Base-by-base conservation (phyloP, 2,329 filamentous ascomycete genomes). In the Fonsecaea nubica region DNA sequence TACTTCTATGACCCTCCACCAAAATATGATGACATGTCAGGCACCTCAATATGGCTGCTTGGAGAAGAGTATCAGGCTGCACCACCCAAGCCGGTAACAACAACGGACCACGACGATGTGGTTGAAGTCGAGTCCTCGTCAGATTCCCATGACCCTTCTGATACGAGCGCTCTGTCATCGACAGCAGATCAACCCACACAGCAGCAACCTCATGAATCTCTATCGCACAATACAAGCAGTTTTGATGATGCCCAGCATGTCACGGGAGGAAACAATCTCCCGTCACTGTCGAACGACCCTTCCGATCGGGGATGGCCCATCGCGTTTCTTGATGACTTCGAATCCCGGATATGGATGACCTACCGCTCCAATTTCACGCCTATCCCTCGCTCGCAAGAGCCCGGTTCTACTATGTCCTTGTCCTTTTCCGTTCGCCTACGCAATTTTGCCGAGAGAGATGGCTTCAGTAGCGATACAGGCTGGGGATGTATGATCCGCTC, bases 401-500 rank as follows among this genome's bases (percentile, higher is more conserved):
- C 91, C 0, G 89, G 89, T 74, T 90, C 92, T 13, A 77, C 83
- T 0, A 84, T 89, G 3, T 83, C 88, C 7, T 87, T 98, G 81
- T 96, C 92, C 3, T 87, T 98, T 65, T 84, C 92, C 1, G 94
- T 96, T 79, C 89, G 93, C 58, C 83, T 98, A 72, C 91, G 93
- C 74, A 93, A 92, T 74, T 81, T 98, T 5, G 85, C 87, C 10
- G 92, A 97, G 57, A 87, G 92, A 64, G 84, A 85, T 32, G 93
- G 92, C 4, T 99, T 98, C 79, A 91, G 92, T 10, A 94, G 92
- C 1, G 95, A 99, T 77, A 93, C 92, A 9, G 95, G 95, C 59
- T 99, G 96, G 93, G 95, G 95, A 0, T 99, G 95, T 76, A 99
- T 99, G 95, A 98, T 99, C 73, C 85, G 95, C 66, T 97, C 94